Conservation (phyloP, 768 basidiomycete species). For the Rhizopogon roseolus region DNA sequence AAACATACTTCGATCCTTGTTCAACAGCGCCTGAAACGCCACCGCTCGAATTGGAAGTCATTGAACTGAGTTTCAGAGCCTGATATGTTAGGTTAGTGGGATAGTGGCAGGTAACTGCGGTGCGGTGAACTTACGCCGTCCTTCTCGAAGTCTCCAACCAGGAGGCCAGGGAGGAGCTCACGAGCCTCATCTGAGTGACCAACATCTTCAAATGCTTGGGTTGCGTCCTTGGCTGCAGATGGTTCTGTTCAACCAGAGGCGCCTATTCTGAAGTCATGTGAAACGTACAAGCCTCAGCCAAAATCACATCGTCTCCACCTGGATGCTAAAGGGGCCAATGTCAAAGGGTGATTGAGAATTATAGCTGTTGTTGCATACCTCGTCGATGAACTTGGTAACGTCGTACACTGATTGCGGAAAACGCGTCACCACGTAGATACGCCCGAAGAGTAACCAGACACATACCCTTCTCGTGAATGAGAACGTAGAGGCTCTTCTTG, state of each 20-base stretch:
- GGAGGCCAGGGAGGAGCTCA: slow-evolving; percentile 70
- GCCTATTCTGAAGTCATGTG: slow-evolving; percentile 9
- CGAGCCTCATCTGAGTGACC: slow-evolving; percentile 99
- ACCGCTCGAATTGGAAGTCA: slow-evolving; percentile 37
- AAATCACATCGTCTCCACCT: slow-evolving; percentile 96
- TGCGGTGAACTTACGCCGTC: slow-evolving; percentile 43
- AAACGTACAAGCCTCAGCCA: slow-evolving; percentile 83
- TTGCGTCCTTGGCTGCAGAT: slow-evolving; percentile 81
- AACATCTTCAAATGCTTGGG: slow-evolving; percentile 98
- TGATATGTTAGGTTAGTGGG: slow-evolving; percentile 19
- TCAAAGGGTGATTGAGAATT: background rate
- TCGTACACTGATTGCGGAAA: slow-evolving; percentile 67
- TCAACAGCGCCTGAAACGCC: slow-evolving; percentile 44
- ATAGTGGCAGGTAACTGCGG: slow-evolving; percentile 1
- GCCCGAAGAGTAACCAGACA: background rate
- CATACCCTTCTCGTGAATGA: slow-evolving; percentile 81
- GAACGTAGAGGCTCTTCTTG: slow-evolving; percentile 75
- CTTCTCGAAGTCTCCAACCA: slow-evolving; percentile 80
- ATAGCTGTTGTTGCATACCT: slow-evolving; percentile 43
- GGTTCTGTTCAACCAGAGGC: background rate
- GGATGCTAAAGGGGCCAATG: slow-evolving; percentile 59
- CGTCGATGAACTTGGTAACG: slow-evolving; percentile 90
- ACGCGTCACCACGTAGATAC: background rate
- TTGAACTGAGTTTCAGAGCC: slow-evolving; percentile 50
- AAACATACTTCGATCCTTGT: slow-evolving; percentile 62